These are phyloP conservation scores for Xylariaceae sp. DNA, from an alignment of 2,329 filamentous ascomycete species.

Conservation along the genomic window DNA sequence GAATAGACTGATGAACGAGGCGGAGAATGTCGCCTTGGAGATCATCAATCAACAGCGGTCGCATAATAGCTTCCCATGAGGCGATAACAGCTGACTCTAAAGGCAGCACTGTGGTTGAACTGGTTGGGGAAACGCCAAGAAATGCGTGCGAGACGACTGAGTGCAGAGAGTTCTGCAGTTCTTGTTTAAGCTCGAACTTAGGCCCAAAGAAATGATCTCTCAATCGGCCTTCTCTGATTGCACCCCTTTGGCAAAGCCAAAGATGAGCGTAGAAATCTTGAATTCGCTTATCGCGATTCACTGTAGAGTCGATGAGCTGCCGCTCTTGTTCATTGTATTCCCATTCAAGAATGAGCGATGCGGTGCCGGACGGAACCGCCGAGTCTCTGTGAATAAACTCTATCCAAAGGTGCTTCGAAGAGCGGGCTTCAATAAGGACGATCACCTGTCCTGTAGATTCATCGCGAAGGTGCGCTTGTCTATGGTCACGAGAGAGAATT, in stretches of 20 bases:
- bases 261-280: slow-evolving; percentile 24
- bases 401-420: slow-evolving; percentile 9
- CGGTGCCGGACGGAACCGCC: slow-evolving; percentile 6
- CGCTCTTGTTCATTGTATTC: slow-evolving; percentile 14
- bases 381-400: slow-evolving; percentile 15
- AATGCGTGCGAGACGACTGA: slow-evolving; percentile 97
- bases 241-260: slow-evolving; percentile 11
- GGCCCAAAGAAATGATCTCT: slow-evolving; percentile 16
- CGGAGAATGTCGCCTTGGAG: slow-evolving; percentile 96
- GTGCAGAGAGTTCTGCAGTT: slow-evolving; percentile 76
- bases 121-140: slow-evolving; percentile 84
- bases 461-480: slow-evolving; percentile 4
- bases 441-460: slow-evolving; percentile 7
- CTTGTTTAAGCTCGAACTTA: slow-evolving; percentile 13
- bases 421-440: not conserved
- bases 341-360: slow-evolving; percentile 22
- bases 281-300: slow-evolving; percentile 10
- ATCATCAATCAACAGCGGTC: slow-evolving; percentile 96
- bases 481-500: not conserved
- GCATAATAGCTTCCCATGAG: slow-evolving; percentile 98
- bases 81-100: slow-evolving; percentile 99
- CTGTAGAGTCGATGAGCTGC: slow-evolving; percentile 17
- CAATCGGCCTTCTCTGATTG: slow-evolving; percentile 3
- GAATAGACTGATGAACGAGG: slow-evolving; percentile 94
- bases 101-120: slow-evolving; percentile 82